phyloP scores from a whole-genome alignment of 1,284 basidiomycete species.

The Entoloma clypeatum region DNA sequence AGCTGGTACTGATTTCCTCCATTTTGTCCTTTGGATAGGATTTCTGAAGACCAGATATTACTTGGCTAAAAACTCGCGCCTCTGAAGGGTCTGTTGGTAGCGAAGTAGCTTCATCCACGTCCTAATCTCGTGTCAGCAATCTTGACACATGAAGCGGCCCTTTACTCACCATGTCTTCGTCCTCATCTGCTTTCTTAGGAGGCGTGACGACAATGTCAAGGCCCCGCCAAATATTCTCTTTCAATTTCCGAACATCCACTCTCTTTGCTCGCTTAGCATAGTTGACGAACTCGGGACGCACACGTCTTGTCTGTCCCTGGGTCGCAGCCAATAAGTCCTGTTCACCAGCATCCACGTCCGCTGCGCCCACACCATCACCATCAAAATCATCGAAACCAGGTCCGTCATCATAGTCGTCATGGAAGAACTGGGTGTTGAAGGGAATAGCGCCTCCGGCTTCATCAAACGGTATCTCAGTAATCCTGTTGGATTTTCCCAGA shows the following conservation, averaged over 20 bases:
- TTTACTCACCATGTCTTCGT: slow-evolving; percentile 53
- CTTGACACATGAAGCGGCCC: slow-evolving; percentile 5
- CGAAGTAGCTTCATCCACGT: slow-evolving; percentile 44
- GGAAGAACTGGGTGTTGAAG: slow-evolving; percentile 97
- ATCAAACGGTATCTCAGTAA: slow-evolving; percentile 24
- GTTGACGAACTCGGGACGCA: slow-evolving; percentile 87
- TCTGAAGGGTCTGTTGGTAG: slow-evolving; percentile 57
- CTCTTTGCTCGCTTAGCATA: slow-evolving; percentile 96
- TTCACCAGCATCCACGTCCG: slow-evolving; percentile 60
- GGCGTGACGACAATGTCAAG: slow-evolving; percentile 66
- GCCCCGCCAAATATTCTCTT: slow-evolving; percentile 97
- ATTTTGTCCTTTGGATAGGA: slow-evolving; percentile 92
- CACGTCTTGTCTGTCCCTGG: slow-evolving; percentile 74
- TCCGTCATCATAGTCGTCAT: slow-evolving; percentile 84
- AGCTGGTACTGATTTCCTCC: slow-evolving; percentile 97
- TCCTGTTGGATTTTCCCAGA: not conserved
- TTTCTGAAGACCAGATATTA: slow-evolving; percentile 78
- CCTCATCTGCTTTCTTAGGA: slow-evolving; percentile 34
- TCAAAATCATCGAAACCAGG: slow-evolving; percentile 74
- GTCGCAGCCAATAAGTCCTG: slow-evolving; percentile 85
- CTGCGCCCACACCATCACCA: slow-evolving; percentile 40
- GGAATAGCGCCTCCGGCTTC: slow-evolving; percentile 58
- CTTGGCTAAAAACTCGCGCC: slow-evolving; percentile 77
- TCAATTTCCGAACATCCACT: slow-evolving; percentile 94
- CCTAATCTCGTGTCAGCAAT: slow-evolving; percentile 31